These are phyloP conservation scores for Fusarium denticulatum DNA, from an alignment of 2,329 filamentous ascomycete species.

Conservation along the genomic window DNA sequence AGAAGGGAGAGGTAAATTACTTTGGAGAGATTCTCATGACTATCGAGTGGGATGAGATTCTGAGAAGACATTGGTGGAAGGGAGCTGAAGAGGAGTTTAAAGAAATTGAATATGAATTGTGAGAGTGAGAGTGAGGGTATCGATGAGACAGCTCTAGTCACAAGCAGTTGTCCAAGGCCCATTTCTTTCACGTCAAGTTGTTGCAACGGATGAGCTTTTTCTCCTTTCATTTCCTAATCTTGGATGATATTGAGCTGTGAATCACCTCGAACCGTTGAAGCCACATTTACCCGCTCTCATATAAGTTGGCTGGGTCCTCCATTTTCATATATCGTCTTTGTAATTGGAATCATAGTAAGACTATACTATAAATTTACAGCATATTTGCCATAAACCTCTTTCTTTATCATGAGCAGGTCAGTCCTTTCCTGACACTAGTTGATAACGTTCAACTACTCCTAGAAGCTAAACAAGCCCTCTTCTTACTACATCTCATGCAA, in stretches of 20 bases:
- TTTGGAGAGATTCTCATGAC: conserved; percentile 68
- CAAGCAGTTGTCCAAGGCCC: neutral
- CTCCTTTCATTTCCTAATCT: no score
- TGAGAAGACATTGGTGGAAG: conserved; percentile 39
- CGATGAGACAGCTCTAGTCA: neutral
- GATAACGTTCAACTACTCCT: neutral
- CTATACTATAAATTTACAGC: accelerated
- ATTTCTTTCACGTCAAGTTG: neutral
- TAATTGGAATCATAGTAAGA: neutral
- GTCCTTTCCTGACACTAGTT: neutral
- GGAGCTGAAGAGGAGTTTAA: conserved; percentile 26
- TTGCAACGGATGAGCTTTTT: neutral
- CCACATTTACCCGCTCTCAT: neutral
- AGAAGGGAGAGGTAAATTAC: conserved; percentile 65
- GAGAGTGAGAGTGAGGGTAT: neutral
- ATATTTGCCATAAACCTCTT: neutral
- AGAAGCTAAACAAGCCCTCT: neutral
- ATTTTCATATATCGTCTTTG: neutral
- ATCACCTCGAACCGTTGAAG: neutral
- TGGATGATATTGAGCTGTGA: no score
- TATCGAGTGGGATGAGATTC: conserved; percentile 47
- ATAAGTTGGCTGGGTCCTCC: neutral
- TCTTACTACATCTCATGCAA: neutral
- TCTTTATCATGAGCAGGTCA: neutral
- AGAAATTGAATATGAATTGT: conserved; percentile 38